Evolutionary conservation across 805 yeast species (phyloP), one percentile per base, ranked within the genome.

Genomic region (Lachancea fermentati): DNA sequence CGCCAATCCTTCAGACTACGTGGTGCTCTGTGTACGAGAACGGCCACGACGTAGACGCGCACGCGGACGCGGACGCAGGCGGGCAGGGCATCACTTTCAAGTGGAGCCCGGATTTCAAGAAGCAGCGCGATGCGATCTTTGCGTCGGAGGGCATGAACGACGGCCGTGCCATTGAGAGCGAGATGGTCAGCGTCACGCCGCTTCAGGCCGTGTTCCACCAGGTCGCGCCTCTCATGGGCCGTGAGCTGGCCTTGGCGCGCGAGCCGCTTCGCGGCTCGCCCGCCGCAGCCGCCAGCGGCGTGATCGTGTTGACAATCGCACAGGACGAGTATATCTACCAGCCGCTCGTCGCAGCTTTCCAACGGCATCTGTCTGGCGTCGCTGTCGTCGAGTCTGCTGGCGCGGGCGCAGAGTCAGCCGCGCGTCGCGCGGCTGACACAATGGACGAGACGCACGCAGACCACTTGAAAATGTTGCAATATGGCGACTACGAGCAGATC

Each of bases 401-500:
- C 13, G 32, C 16, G n/a, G 16, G 32, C 8, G 47, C 58, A 7
- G 65, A 62, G 30, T 31, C 43, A 29, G 32, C 32, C 26, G 26
- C 26, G 26, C 26, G 26, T 7, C 26, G 26, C 26, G 26, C 26
- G 26, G 26, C 26, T 22, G 26, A 22, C 14, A 6, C 31, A 8
- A 8, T 29, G 14, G 15, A 11, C n/a, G 31, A 7, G 6, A 12
- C 15, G 15, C 15, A 11, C 31, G 15, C 31, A n/a, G n/a, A 6
- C 2, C 45, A 46, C 2, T 45, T 44, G 0, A 75, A 69, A 45
- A 60, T 77, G 0, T 79, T 85, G 51, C 96, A 87, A 44, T 88
- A 78, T 58, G 89, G 87, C 14, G 97, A 91, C 40, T 91, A 91
- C 59, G 98, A 91, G 57, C 87, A 84, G 35, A 63, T 88, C 16